Percentiles rank a stretch among this genome's conserved stretches.
phyloP scores from a whole-genome alignment of 257 asterid species.

The Buddleja alternifolia region DNA sequence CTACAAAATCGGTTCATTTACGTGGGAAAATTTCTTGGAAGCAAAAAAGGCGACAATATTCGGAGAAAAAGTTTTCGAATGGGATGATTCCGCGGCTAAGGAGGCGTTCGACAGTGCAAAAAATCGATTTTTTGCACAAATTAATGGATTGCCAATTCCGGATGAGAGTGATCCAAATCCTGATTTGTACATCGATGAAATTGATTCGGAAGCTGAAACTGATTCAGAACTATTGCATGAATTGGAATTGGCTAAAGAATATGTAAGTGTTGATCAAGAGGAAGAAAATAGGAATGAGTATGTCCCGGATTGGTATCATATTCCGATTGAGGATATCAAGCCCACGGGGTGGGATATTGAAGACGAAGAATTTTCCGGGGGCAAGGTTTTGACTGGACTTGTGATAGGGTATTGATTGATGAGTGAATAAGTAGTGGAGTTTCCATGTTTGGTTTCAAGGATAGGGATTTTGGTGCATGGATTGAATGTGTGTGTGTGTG shows the following conservation, averaged over 20 bases:
- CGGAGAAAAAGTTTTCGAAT: neutral
- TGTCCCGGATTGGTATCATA: neutral
- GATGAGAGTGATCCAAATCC: neutral
- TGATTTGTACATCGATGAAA: slow-evolving; percentile 29
- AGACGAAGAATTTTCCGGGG: neutral
- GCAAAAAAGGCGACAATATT: neutral
- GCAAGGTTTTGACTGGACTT: slow-evolving; percentile 20
- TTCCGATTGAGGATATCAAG: slow-evolving; percentile 26
- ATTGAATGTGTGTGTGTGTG: too few relatives aligned
- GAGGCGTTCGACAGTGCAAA: slow-evolving; percentile 30
- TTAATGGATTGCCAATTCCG: neutral
- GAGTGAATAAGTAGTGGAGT: too few relatives aligned
- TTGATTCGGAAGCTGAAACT: slow-evolving; percentile 15
- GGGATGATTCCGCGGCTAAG: slow-evolving; percentile 32
- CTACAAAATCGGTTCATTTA: slow-evolving; percentile 23
- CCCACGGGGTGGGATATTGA: slow-evolving; percentile 39
- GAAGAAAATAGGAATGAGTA: neutral
- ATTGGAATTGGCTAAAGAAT: neutral
- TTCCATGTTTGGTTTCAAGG: neutral
- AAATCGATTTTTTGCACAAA: slow-evolving; percentile 10
- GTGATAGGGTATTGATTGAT: slow-evolving; percentile 22
- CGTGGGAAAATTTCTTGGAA: slow-evolving; percentile 29
- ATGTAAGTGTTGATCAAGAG: neutral
- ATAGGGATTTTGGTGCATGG: neutral
- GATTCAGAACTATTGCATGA: neutral